These are phyloP conservation scores for Cudoniella acicularis DNA, from an alignment of 495 filamentous ascomycete species.

Conservation along the genomic window DNA sequence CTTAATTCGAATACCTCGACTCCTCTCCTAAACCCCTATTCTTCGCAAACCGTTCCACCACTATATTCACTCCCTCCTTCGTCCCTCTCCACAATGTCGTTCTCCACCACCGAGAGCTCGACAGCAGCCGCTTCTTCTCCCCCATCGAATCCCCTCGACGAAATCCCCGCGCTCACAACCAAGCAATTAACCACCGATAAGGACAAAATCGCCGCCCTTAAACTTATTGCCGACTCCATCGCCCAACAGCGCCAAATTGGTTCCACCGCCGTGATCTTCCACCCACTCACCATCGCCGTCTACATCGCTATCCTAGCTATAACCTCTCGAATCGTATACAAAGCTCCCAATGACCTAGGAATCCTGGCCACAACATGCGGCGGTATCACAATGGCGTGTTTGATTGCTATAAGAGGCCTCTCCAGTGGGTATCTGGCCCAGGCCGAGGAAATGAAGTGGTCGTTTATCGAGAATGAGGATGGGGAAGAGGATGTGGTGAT, in stretches of 20 bases:
- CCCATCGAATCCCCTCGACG: slow-evolving; percentile 39
- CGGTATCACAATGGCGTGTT: slow-evolving; percentile 41
- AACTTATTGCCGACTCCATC: slow-evolving; percentile 54
- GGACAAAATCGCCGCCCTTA: slow-evolving; percentile 42
- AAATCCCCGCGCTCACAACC: slow-evolving; percentile 32
- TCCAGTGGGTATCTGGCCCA: slow-evolving; percentile 44
- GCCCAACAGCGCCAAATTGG: slow-evolving; percentile 60
- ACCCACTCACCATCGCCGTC: slow-evolving; percentile 41
- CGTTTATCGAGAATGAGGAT: slow-evolving; percentile 40
- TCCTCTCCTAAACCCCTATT: slow-evolving; percentile 25
- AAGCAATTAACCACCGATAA: slow-evolving; percentile 22
- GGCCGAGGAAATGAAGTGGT: slow-evolving; percentile 51
- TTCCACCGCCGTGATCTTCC: slow-evolving; percentile 46
- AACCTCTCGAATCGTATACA: slow-evolving; percentile 30
- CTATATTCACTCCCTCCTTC: slow-evolving; percentile 39
- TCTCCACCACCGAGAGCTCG: no score
- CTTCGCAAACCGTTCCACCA: slow-evolving; percentile 23
- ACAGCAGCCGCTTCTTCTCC: slow-evolving; percentile 20
- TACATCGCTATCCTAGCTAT: slow-evolving; percentile 36
- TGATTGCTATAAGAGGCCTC: slow-evolving; percentile 36
- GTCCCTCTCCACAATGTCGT: slow-evolving; percentile 35
- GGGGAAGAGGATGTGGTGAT: slow-evolving; percentile 41
- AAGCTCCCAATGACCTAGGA: slow-evolving; percentile 24
- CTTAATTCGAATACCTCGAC: slow-evolving; percentile 23
- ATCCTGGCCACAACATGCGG: slow-evolving; percentile 38